A percentile compares a stretch with the other conserved stretches of the same genome.
Evolutionary conservation across 768 basidiomycete species (phyloP).

Genomic region (Suillus subalutaceus): DNA sequence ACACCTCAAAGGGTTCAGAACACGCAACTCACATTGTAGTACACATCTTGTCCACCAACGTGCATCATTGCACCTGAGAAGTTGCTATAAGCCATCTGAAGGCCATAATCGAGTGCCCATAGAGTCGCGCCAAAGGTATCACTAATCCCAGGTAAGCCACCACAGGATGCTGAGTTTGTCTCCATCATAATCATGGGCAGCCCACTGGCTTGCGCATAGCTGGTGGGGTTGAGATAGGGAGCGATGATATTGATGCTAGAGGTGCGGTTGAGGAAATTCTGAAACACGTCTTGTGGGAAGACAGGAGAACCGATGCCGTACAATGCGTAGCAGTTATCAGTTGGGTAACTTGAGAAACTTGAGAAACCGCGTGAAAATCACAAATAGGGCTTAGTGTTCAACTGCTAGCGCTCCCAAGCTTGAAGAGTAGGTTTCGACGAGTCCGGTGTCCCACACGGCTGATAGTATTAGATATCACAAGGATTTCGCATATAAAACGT

Average conservation of each 20-base stretch:
- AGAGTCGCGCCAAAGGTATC: constrained; percentile 53
- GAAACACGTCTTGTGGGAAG: constrained; percentile 42
- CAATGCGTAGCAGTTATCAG: constrained; percentile 35
- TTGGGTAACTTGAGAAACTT: constrained; percentile 38
- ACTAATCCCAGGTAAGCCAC: constrained; percentile 55
- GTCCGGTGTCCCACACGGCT: constrained; percentile 36
- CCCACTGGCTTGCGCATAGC: constrained; percentile 31
- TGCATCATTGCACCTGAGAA: constrained; percentile 51
- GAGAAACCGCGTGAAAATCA: neutral
- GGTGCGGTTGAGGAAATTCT: constrained; percentile 48
- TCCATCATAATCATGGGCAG: constrained; percentile 56
- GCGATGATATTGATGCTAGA: constrained; percentile 35
- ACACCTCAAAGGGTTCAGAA: constrained; percentile 4
- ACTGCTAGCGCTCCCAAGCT: constrained; percentile 43
- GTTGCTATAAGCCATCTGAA: constrained; percentile 52
- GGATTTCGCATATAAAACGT: too few relatives aligned
- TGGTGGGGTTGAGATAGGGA: constrained; percentile 40
- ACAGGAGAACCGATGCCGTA: constrained; percentile 25
- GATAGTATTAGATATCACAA: neutral
- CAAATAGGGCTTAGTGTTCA: constrained; percentile 34
- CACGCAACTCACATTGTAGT: constrained; percentile 50
- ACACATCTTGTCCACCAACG: constrained; percentile 49
- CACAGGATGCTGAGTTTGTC: constrained; percentile 56
- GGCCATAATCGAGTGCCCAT: constrained; percentile 53
- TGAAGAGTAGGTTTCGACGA: constrained; percentile 26